Conservation (phyloP, 2,329 filamentous ascomycete genomes). For the Talaromyces sp. region DNA sequence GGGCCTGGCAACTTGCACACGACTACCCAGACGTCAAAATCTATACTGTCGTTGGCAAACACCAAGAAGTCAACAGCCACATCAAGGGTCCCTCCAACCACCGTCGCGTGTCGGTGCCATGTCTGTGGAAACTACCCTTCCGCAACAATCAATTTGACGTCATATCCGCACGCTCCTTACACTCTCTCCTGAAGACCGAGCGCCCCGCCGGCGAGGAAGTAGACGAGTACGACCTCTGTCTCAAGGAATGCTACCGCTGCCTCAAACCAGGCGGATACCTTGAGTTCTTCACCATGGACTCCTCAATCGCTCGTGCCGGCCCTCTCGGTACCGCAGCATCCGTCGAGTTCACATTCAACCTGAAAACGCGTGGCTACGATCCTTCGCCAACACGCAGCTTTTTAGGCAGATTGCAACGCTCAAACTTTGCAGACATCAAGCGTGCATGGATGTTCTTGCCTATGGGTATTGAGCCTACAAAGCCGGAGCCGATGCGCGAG, state of each 20-base stretch:
- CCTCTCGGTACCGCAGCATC: slow-evolving; percentile 76
- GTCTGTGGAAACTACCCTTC: slow-evolving; percentile 80
- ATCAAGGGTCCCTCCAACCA: slow-evolving; percentile 86
- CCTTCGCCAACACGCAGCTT: slow-evolving; percentile 78
- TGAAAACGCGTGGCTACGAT: slow-evolving; percentile 88
- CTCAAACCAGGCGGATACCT: slow-evolving; percentile 91
- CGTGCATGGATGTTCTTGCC: slow-evolving; percentile 88
- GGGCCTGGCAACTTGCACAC: slow-evolving; percentile 90
- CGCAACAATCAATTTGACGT: slow-evolving; percentile 83
- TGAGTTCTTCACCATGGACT: slow-evolving; percentile 87
- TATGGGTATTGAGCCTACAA: slow-evolving; percentile 60
- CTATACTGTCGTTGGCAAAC: slow-evolving; percentile 80
- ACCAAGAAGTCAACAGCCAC: slow-evolving; percentile 69
- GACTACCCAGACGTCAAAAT: slow-evolving; percentile 83
- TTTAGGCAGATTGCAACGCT: slow-evolving; percentile 68
- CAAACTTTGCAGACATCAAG: slow-evolving; percentile 76
- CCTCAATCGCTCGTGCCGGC: slow-evolving; percentile 83
- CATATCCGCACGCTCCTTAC: slow-evolving; percentile 82
- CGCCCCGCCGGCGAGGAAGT: slow-evolving; percentile 63
- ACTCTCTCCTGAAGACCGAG: slow-evolving; percentile 72
- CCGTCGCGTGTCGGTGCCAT: slow-evolving; percentile 73
- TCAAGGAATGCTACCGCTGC: slow-evolving; percentile 83
- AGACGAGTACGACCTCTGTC: slow-evolving; percentile 85
- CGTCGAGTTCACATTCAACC: slow-evolving; percentile 87
- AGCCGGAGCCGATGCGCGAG: slow-evolving; percentile 47